A percentile compares a stretch with the other conserved stretches of the same genome.
These are phyloP conservation scores for Pleurotus cornucopiae DNA, from an alignment of 768 basidiomycete genomes.

Conservation along the genomic window DNA sequence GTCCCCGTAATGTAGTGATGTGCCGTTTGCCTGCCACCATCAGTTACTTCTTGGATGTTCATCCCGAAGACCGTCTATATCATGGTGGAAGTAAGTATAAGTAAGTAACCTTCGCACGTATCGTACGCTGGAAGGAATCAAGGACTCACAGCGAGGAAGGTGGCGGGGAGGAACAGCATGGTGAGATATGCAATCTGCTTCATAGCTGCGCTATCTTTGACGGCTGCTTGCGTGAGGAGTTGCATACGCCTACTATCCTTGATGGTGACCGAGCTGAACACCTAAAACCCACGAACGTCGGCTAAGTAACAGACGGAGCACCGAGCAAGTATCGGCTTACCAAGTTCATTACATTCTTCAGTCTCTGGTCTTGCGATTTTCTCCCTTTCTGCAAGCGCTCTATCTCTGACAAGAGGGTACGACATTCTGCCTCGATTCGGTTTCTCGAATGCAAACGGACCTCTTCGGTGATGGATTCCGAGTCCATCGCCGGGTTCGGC, in stretches of 20 bases:
- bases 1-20: slow-evolving; percentile 33
- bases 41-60: slow-evolving; percentile 39
- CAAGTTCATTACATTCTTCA: slow-evolving; percentile 50
- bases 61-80: slow-evolving; percentile 43
- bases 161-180: slow-evolving; percentile 60
- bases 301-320: neutral
- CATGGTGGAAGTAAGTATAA: neutral
- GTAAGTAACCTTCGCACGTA: neutral
- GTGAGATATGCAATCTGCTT: slow-evolving; percentile 56
- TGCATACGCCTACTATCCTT: slow-evolving; percentile 41
- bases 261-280: slow-evolving; percentile 44
- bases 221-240: slow-evolving; percentile 35
- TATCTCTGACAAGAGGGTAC: slow-evolving; percentile 47
- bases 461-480: slow-evolving; percentile 6
- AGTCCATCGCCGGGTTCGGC: slow-evolving; percentile 48
- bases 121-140: neutral
- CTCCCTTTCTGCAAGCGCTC: slow-evolving; percentile 39
- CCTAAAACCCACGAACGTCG: slow-evolving; percentile 20
- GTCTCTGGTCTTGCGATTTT: slow-evolving; percentile 35
- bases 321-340: slow-evolving; percentile 18
- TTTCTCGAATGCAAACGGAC: neutral
- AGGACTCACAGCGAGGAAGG: slow-evolving; percentile 37
- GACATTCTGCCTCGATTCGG: slow-evolving; percentile 35
- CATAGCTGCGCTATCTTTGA: slow-evolving; percentile 38
- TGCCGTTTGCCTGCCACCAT: slow-evolving; percentile 24